Evolutionary conservation across 768 basidiomycete genomes (phyloP).

Genomic region (Auricularia cornea): DNA sequence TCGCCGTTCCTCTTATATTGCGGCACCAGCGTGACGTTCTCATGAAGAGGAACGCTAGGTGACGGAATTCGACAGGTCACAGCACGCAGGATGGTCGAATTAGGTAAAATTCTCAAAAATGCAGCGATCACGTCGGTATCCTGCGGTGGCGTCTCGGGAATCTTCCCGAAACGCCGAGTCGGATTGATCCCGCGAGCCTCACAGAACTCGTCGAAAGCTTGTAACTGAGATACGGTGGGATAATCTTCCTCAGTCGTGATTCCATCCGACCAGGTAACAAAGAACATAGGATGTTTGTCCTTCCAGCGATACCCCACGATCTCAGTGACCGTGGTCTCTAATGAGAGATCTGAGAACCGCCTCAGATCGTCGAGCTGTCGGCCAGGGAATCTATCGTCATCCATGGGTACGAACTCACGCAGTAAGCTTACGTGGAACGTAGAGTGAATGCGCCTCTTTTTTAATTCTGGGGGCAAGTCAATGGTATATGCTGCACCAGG

Average conservation of each 20-base stretch:
- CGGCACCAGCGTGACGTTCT: too few species aligned
- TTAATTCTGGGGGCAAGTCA: slow-evolving; percentile 22
- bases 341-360: background rate
- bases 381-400: slow-evolving; percentile 10
- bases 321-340: background rate
- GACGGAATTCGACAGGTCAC: too few species aligned
- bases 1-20: too few species aligned
- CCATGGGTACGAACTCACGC: slow-evolving; percentile 2
- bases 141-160: too few species aligned
- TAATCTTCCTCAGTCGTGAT: background rate
- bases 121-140: too few species aligned
- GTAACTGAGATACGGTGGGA: slow-evolving; percentile 17
- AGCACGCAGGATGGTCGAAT: too few species aligned
- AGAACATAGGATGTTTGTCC: background rate
- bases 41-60: too few species aligned
- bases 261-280: background rate
- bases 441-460: slow-evolving; percentile 6
- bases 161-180: background rate
- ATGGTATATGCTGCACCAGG: slow-evolving; percentile 18
- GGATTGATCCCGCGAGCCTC: slow-evolving; percentile 8
- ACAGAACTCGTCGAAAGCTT: slow-evolving; percentile 22
- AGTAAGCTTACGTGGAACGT: slow-evolving; percentile 9
- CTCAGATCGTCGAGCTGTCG: slow-evolving; percentile 8
- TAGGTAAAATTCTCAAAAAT: too few species aligned
- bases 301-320: background rate